These are phyloP conservation scores for Fonsecaea erecta DNA, from an alignment of 2,329 filamentous ascomycete genomes.

Conservation along the genomic window DNA sequence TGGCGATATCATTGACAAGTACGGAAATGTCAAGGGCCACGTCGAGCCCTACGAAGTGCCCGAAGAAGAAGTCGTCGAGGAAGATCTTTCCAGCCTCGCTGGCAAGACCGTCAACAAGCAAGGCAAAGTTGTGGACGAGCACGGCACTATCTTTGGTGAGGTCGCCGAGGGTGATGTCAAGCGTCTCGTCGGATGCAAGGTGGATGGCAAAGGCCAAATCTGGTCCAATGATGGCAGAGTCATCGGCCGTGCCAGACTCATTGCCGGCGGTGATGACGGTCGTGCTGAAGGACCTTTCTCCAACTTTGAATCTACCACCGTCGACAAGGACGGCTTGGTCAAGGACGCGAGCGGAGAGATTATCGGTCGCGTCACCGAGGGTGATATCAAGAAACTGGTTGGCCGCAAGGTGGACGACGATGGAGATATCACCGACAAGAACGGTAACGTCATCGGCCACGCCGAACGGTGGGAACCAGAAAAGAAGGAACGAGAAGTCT, in stretches of 20 bases:
- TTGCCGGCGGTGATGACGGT: slow-evolving; percentile 53
- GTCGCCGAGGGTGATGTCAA: slow-evolving; percentile 62
- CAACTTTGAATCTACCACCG: slow-evolving; percentile 61
- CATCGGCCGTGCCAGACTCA: slow-evolving; percentile 63
- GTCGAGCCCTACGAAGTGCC: slow-evolving; percentile 60
- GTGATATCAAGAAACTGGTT: slow-evolving; percentile 66
- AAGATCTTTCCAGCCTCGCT: slow-evolving; percentile 63
- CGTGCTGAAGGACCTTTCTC: slow-evolving; percentile 58
- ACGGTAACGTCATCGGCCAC: slow-evolving; percentile 69
- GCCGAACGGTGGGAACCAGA: slow-evolving; percentile 71
- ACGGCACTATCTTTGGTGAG: slow-evolving; percentile 63
- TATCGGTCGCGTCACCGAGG: slow-evolving; percentile 65
- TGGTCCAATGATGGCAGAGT: slow-evolving; percentile 68
- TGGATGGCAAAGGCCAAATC: slow-evolving; percentile 66
- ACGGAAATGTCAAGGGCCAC: slow-evolving; percentile 65
- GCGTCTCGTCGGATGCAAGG: slow-evolving; percentile 64
- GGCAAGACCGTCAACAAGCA: slow-evolving; percentile 68
- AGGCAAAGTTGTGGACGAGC: slow-evolving; percentile 65
- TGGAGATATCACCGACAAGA: slow-evolving; percentile 69
- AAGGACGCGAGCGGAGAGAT: slow-evolving; percentile 59
- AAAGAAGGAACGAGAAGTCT: slow-evolving; percentile 59
- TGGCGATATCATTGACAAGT: slow-evolving; percentile 79
- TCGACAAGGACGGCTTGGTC: slow-evolving; percentile 64
- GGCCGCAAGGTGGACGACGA: slow-evolving; percentile 71
- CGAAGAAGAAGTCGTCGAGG: slow-evolving; percentile 52